Evolutionary conservation across 148 eudicot species (phyloP).

Genomic region (Vaccinium corymbosum): DNA sequence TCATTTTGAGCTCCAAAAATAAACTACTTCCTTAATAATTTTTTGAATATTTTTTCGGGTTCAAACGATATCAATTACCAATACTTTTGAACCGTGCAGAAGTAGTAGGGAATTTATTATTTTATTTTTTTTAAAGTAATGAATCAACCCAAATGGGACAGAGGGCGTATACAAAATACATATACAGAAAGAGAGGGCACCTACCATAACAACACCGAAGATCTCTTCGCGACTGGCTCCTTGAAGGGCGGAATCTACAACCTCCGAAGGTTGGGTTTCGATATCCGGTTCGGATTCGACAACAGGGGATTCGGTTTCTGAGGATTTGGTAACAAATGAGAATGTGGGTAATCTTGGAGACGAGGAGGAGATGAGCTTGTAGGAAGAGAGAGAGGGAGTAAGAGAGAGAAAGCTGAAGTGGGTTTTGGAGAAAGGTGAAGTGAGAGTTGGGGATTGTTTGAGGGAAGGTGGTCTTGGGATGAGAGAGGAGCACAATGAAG

Average conservation of each 20-base stretch:
- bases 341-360: constrained; percentile 18
- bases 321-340: constrained; percentile 26
- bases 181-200: not conserved
- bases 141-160: not conserved
- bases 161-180: not conserved
- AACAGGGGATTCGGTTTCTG: constrained; percentile 28
- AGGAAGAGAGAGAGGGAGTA: constrained; percentile 30
- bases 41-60: too few relatives aligned
- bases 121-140: too few relatives aligned
- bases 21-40: too few relatives aligned
- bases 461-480: constrained; percentile 21
- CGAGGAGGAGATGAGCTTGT: constrained; percentile 26
- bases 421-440: constrained; percentile 28
- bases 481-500: constrained; percentile 37
- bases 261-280: constrained; percentile 12
- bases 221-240: constrained; percentile 60
- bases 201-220: constrained; percentile 92
- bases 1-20: too few relatives aligned
- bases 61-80: too few relatives aligned
- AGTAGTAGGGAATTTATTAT: not conserved
- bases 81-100: too few relatives aligned
- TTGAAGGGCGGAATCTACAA: constrained; percentile 23
- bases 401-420: constrained; percentile 30
- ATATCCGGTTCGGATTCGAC: constrained; percentile 18
- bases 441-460: constrained; percentile 26